Base-by-base conservation (phyloP, 129 eudicot genomes). In the Pulicaria dysenterica region DNA sequence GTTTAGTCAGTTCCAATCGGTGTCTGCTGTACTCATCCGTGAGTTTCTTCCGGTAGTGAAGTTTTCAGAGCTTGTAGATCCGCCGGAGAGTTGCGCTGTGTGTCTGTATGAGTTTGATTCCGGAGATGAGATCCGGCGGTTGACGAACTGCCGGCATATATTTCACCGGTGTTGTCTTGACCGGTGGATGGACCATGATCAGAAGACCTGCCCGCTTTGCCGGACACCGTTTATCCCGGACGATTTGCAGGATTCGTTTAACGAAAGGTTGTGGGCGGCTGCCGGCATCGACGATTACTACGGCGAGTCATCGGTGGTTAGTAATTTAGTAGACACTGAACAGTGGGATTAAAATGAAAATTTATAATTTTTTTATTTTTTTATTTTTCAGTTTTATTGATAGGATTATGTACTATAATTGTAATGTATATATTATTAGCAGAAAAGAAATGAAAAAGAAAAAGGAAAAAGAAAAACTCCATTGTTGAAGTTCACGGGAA, bases 111-210 rank as follows among this genome's bases (percentile, higher is more conserved):
- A 95, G 17, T 95, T 88, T 43, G 83, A 80, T 7, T 74, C 31
- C 10, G 84, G 70, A 40, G 97, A 95, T 39, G 96, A 95, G 90
- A 85, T 95, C 88, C 89, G 99, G 43, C 82, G 72, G 79, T 67
- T 95, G 66, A 77, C 91, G 14, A 95, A 91, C 58, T 95, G 99
- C 85, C 75, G 85, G 36, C 99, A 95, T 72, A 67, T 95, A 14
- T 95, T 95, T 9, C 99, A 95, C 72, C 64, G 91, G 81, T 44
- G 79, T 51, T 95, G 99, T 54, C 58, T 95, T 60, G 97, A 95
- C 90, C 88, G 97, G 41, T 95, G 99, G 99, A 88, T 95, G 87
- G 97, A 90, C 68, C 96, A 91, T 41, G 99, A 91, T 80, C 94
- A 89, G 84, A 88, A 81, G 41, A 95, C 99, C 5, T 95, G 99